Evolutionary conservation across 2,329 filamentous ascomycete genomes (phyloP), one percentile per base, ranked within the genome.

Genomic region (Epichloe scottii): DNA sequence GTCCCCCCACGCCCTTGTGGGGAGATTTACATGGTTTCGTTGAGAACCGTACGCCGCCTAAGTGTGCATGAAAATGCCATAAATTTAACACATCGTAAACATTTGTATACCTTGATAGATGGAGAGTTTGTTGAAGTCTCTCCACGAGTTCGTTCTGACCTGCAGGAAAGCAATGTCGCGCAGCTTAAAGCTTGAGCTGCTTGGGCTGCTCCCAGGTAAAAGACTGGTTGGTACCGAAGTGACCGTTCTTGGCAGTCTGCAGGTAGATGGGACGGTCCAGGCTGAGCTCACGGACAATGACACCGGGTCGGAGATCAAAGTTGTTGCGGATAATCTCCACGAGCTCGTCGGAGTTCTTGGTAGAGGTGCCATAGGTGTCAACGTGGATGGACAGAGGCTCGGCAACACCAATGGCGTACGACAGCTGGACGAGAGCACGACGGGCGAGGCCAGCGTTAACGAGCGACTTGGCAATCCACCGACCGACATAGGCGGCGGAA

Each of bases 121-220:
- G 60, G 59, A 66, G 62, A 64, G 60, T 58, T 56, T 70, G 68
- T 71, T 71, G 68, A 71, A 71, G 67, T 59, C 65, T 67, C 64
- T 63, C 59, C 62, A 53, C 62, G 53, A 50, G 46, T 35, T 35
- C 50, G 33, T 10, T 41, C 51, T 33, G 21, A 48, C 11, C 39
- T 11, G 37, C 40, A 46, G 51, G 41, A 33, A 23, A 33, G 14
- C n/a, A 35, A 42, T 30, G 5, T 5, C 21, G 14, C 4, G 53
- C 48, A 55, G 63, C 70, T 81, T 95, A 97, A 74, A 88, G 85
- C 75, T 87, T 90, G 67, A 98, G 87, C 61, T 78, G 64, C 87
- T 95, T 96, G 67, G 93, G 91, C 82, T 97, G 82, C 84, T 98
- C 93, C 93, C 93, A 98, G 74, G 77, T 82, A 82, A 98, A 98